A percentile compares a stretch with the other conserved stretches of the same genome.
phyloP scores from a whole-genome alignment of 2,329 filamentous ascomycete genomes.

The Dothistroma septosporum region DNA sequence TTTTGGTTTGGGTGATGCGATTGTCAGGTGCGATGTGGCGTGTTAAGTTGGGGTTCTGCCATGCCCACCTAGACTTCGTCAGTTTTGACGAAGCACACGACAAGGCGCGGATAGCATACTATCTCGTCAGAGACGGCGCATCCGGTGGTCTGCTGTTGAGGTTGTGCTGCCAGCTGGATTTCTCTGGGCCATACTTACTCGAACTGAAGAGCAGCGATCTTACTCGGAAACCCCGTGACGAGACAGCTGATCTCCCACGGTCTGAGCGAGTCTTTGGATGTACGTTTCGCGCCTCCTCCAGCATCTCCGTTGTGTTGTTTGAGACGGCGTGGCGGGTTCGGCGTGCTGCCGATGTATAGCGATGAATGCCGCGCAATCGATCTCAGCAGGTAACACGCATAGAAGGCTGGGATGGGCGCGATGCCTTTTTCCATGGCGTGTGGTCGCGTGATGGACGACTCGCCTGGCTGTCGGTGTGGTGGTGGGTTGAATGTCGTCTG shows the following conservation, averaged over 20 bases:
- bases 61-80: slow-evolving; percentile 67
- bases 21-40: slow-evolving; percentile 67
- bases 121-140: neutral
- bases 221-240: slow-evolving; percentile 83
- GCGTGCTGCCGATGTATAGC: slow-evolving; percentile 88
- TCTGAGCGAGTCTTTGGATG: slow-evolving; percentile 61
- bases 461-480: neutral
- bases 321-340: slow-evolving; percentile 77
- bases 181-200: slow-evolving; percentile 58
- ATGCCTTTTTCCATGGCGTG: slow-evolving; percentile 24
- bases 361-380: slow-evolving; percentile 69
- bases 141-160: neutral
- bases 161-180: neutral
- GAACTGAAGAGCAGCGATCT: slow-evolving; percentile 85
- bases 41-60: slow-evolving; percentile 79
- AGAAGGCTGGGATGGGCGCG: slow-evolving; percentile 73
- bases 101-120: neutral
- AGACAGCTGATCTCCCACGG: slow-evolving; percentile 91
- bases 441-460: neutral
- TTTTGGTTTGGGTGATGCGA: slow-evolving; percentile 51
- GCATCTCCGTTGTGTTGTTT: slow-evolving; percentile 85
- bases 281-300: slow-evolving; percentile 76
- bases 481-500: neutral
- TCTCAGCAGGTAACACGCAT: slow-evolving; percentile 87
- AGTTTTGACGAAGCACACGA: neutral